These are phyloP conservation scores for Syncephalis plumigaleata DNA, from an alignment of 371 early-diverging fungal species.

Conservation along the genomic window DNA sequence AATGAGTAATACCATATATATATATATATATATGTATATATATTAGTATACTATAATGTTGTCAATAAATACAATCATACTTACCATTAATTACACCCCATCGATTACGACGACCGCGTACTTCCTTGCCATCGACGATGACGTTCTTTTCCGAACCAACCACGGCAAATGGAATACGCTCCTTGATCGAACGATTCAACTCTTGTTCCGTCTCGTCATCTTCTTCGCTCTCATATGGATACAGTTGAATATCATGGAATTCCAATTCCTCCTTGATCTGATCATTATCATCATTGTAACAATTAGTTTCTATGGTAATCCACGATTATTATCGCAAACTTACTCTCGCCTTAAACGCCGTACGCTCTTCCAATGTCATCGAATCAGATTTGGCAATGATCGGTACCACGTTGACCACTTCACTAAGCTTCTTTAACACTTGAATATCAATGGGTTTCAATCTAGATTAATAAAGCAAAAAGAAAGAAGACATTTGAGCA, in stretches of 20 bases:
- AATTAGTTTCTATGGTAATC: neutral
- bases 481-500: too few species aligned
- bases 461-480: slow-evolving; percentile 15
- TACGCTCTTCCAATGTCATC: slow-evolving; percentile 61
- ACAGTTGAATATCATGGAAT: slow-evolving; percentile 78
- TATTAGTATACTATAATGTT: too few species aligned
- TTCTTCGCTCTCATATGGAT: slow-evolving; percentile 71
- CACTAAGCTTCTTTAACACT: slow-evolving; percentile 49
- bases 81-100: slow-evolving; percentile 51
- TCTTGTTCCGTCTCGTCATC: slow-evolving; percentile 62
- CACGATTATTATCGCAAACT: slow-evolving; percentile 6
- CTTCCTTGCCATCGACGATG: slow-evolving; percentile 61
- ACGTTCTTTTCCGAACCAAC: slow-evolving; percentile 71
- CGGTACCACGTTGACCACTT: slow-evolving; percentile 63
- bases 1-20: slow-evolving; percentile 1
- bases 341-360: slow-evolving; percentile 50
- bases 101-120: slow-evolving; percentile 47
- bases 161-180: slow-evolving; percentile 68
- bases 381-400: slow-evolving; percentile 79
- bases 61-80: neutral
- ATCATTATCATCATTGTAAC: neutral
- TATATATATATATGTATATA: neutral
- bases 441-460: slow-evolving; percentile 65
- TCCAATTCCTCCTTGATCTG: slow-evolving; percentile 79
- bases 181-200: slow-evolving; percentile 56